phyloP scores from a whole-genome alignment of 202 grass and related monocot genomes.

The Sporobolus alterniflorus region DNA sequence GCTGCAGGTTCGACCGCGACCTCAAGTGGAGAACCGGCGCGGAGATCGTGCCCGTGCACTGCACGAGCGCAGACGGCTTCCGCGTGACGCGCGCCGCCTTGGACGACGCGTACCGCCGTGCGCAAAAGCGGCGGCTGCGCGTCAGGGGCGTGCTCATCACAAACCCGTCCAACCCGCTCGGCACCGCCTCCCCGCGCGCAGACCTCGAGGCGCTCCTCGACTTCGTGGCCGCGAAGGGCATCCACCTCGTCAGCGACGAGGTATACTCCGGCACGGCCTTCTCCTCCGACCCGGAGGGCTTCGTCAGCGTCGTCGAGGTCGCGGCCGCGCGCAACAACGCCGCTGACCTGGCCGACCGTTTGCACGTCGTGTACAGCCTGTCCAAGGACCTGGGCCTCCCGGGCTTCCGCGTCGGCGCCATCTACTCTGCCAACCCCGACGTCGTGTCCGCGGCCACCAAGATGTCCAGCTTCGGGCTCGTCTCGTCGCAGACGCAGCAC shows the following conservation, averaged over 20 bases:
- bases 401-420: slow-evolving; percentile 83
- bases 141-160: slow-evolving; percentile 90
- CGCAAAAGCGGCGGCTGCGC: slow-evolving; percentile 55
- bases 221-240: slow-evolving; percentile 67
- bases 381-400: slow-evolving; percentile 97
- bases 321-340: not conserved
- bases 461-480: slow-evolving; percentile 97
- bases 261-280: slow-evolving; percentile 89
- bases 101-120: slow-evolving; percentile 66
- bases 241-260: slow-evolving; percentile 96
- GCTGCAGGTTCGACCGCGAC: slow-evolving; percentile 85
- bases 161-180: slow-evolving; percentile 95
- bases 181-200: slow-evolving; percentile 50
- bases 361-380: slow-evolving; percentile 93
- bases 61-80: slow-evolving; percentile 73
- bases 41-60: slow-evolving; percentile 90
- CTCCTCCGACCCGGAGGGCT: slow-evolving; percentile 19
- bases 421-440: slow-evolving; percentile 75
- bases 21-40: slow-evolving; percentile 97
- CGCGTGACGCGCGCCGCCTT: slow-evolving; percentile 68
- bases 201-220: slow-evolving; percentile 67
- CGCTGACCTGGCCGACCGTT: slow-evolving; percentile 28
- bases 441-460: slow-evolving; percentile 90
- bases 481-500: slow-evolving; percentile 94
- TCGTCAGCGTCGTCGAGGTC: slow-evolving; percentile 88